Evolutionary conservation across 2,329 filamentous ascomycete species (phyloP).

Genomic region (Capronia americana): DNA sequence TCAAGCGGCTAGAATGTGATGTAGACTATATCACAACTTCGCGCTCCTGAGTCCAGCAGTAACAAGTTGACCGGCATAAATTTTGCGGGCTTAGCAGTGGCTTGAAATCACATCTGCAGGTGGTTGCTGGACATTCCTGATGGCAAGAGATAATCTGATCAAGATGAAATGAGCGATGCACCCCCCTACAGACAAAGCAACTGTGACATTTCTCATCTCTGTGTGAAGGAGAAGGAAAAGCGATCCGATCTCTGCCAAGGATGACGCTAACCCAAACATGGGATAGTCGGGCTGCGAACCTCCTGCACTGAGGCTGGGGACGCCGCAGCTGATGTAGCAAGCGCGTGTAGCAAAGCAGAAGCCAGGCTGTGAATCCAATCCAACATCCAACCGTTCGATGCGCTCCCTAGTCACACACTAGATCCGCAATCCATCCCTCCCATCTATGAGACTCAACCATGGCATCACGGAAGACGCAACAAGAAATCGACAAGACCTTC

Average conservation of each 20-base stretch:
- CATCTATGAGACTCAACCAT: slow-evolving; percentile 60
- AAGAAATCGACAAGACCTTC: slow-evolving; percentile 99
- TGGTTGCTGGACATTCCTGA: neutral
- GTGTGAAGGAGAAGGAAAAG: neutral
- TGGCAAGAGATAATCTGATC: neutral
- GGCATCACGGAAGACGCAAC: slow-evolving; percentile 94
- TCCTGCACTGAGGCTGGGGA: neutral
- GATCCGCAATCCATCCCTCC: slow-evolving; percentile 9
- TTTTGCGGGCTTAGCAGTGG: neutral
- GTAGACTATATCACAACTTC: neutral
- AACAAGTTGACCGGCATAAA: neutral
- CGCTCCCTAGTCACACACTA: slow-evolving; percentile 7
- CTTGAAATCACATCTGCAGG: neutral
- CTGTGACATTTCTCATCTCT: neutral
- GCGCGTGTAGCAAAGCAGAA: slow-evolving; percentile 1
- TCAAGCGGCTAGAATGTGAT: neutral
- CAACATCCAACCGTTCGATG: slow-evolving; percentile 12
- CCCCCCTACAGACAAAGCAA: too few relatives aligned
- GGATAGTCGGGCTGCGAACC: neutral
- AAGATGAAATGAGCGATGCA: neutral
- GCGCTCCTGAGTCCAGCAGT: neutral
- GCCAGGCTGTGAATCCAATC: neutral
- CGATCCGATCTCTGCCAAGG: neutral
- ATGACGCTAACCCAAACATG: neutral
- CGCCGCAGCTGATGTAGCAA: slow-evolving; percentile 1